These are phyloP conservation scores for Papiliotrema laurentii DNA, from an alignment of 1,284 basidiomycete species.

Conservation along the genomic window DNA sequence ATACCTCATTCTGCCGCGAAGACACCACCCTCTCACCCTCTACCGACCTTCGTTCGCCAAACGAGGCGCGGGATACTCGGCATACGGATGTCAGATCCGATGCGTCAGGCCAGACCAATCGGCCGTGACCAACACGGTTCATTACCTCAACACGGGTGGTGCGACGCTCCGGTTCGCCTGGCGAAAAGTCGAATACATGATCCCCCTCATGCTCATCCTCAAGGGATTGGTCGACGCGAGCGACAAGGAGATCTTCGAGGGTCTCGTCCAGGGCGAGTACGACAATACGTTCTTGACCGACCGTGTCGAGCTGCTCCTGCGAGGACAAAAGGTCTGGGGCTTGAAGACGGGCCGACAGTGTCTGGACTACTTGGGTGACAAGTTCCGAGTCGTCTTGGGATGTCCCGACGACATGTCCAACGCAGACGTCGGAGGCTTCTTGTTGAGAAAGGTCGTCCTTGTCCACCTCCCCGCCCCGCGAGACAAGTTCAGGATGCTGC, in stretches of 20 bases:
- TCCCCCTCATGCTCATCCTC: slow-evolving; percentile 93
- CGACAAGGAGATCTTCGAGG: slow-evolving; percentile 96
- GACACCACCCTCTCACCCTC: slow-evolving; percentile 65
- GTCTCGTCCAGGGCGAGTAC: slow-evolving; percentile 95
- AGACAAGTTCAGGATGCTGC: slow-evolving; percentile 94
- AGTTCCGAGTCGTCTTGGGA: slow-evolving; percentile 88
- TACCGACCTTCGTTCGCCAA: slow-evolving; percentile 85
- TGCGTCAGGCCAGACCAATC: slow-evolving; percentile 90
- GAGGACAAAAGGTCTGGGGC: slow-evolving; percentile 90
- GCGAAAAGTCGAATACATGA: slow-evolving; percentile 98
- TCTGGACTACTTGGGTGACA: slow-evolving; percentile 94
- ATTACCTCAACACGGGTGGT: slow-evolving; percentile 94
- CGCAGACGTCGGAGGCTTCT: slow-evolving; percentile 72
- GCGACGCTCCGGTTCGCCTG: slow-evolving; percentile 94
- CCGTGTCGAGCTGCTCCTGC: slow-evolving; percentile 93
- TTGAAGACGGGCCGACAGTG: slow-evolving; percentile 90
- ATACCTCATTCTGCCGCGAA: slow-evolving; percentile 67
- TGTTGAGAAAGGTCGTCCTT: slow-evolving; percentile 81
- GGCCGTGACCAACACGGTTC: slow-evolving; percentile 88
- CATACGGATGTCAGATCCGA: slow-evolving; percentile 91
- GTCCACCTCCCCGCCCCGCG: slow-evolving; percentile 86
- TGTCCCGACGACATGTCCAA: slow-evolving; percentile 94
- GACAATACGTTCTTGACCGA: slow-evolving; percentile 97
- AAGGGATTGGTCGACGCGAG: slow-evolving; percentile 92
- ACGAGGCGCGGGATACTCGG: slow-evolving; percentile 91